These are phyloP conservation scores for Breviolum minutum DNA, from an alignment of 73 alveolate species.

Conservation along the genomic window DNA sequence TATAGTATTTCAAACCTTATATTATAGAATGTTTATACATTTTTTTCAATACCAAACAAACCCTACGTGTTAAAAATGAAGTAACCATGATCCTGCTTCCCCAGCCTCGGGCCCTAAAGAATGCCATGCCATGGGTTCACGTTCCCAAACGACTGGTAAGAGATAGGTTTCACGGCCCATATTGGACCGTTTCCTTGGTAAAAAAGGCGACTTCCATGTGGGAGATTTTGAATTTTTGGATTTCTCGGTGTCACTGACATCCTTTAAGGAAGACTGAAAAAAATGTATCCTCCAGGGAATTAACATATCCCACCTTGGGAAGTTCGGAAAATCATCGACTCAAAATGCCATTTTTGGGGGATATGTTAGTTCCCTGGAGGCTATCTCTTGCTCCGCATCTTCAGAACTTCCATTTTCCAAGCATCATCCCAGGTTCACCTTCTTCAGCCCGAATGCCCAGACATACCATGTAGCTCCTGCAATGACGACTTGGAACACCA, in stretches of 20 bases:
- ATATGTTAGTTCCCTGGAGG: no score
- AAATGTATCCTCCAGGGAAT: no score
- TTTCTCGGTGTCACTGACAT: no score
- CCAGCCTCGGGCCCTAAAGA: constrained; percentile 66
- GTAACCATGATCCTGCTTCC: no score
- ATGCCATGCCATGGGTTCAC: constrained; percentile 82
- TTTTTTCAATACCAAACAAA: not conserved
- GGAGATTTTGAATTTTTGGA: no score
- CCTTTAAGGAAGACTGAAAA: no score
- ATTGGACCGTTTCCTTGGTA: constrained; percentile 45
- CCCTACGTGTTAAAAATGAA: not conserved
- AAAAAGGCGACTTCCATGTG: not conserved
- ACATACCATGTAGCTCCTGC: constrained; percentile 67
- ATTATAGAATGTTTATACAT: not conserved
- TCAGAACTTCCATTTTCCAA: not conserved
- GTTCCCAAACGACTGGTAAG: constrained; percentile 73
- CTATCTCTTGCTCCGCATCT: no score
- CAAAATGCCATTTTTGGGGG: no score
- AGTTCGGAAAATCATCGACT: no score
- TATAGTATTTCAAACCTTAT: no score
- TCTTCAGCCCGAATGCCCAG: constrained; percentile 78
- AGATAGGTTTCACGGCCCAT: constrained; percentile 86
- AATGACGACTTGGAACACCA: not conserved
- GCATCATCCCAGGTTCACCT: constrained; percentile 56
- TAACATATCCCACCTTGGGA: no score